Conservation (phyloP, 2,329 filamentous ascomycete genomes). For the Nemania diffusa region DNA sequence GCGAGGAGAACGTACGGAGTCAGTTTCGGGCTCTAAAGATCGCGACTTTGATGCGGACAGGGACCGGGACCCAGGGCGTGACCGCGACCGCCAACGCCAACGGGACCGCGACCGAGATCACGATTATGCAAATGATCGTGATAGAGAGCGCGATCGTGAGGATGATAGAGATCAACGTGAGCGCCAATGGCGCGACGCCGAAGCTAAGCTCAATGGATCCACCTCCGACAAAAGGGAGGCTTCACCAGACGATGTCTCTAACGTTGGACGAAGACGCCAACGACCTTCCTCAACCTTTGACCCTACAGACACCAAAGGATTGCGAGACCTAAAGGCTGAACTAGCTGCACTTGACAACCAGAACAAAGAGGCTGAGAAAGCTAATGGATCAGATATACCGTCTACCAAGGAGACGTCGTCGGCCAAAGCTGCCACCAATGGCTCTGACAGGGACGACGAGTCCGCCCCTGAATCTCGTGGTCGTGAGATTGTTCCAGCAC, state of each 20-base stretch:
- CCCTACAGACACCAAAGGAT: constrained; percentile 62
- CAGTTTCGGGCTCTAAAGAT: constrained; percentile 39
- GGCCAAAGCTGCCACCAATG: constrained; percentile 35
- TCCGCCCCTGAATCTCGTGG: constrained; percentile 51
- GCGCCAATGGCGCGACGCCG: constrained; percentile 53
- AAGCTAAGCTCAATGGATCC: constrained; percentile 49
- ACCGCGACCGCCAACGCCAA: constrained; percentile 32
- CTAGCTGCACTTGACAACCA: constrained; percentile 56
- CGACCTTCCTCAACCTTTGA: constrained; percentile 59
- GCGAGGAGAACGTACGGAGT: constrained; percentile 39
- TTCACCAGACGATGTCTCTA: constrained; percentile 57
- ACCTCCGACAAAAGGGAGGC: constrained; percentile 49
- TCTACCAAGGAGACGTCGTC: constrained; percentile 32
- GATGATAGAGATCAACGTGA: constrained; percentile 42
- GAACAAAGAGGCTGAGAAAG: constrained; percentile 44
- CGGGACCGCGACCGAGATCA: constrained; percentile 36
- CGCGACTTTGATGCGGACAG: constrained; percentile 38
- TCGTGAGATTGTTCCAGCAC: constrained; percentile 51
- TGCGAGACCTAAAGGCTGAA: constrained; percentile 63
- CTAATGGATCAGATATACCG: constrained; percentile 35
- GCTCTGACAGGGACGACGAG: constrained; percentile 35
- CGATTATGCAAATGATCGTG: constrained; percentile 34
- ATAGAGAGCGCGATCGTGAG: constrained; percentile 29
- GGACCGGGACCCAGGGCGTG: constrained; percentile 21
- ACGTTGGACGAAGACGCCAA: constrained; percentile 52